A percentile compares a stretch with the other conserved stretches of the same genome.
These are phyloP conservation scores for Cryptomeria japonica DNA, from an alignment of 75 land plant genomes.

Conservation along the genomic window DNA sequence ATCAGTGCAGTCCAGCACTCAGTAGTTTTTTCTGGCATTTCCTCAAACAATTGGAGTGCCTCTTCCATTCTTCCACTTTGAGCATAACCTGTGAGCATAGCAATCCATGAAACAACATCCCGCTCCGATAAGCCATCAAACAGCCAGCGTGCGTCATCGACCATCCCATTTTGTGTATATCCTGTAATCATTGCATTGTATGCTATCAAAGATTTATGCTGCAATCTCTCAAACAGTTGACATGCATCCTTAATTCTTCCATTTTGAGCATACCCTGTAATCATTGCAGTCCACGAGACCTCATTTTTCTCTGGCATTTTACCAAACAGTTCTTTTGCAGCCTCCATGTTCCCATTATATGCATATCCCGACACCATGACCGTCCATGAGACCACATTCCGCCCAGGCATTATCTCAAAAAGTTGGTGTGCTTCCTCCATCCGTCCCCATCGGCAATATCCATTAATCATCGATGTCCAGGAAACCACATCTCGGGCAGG, in stretches of 20 bases:
- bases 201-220: background rate
- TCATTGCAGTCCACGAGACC: constrained; percentile 16
- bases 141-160: constrained; percentile 34
- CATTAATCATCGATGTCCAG: constrained; percentile 16
- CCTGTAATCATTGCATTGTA: constrained; percentile 1
- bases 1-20: constrained; percentile 18
- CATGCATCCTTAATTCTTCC: no score
- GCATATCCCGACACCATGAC: constrained; percentile 22
- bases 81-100: constrained; percentile 46
- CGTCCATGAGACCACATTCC: constrained; percentile 24
- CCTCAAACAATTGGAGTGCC: constrained; percentile 14
- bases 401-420: constrained; percentile 24
- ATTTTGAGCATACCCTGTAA: background rate
- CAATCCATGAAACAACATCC: constrained; percentile 47
- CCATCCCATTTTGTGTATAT: background rate
- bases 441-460: constrained; percentile 15
- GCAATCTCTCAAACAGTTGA: background rate
- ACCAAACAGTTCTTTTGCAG: background rate
- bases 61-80: constrained; percentile 24
- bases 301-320: constrained; percentile 4
- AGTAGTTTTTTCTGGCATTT: constrained; percentile 8
- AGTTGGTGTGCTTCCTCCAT: constrained; percentile 25
- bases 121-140: constrained; percentile 40
- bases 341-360: background rate
- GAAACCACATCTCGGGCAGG: constrained; percentile 10